Evolutionary conservation across 345 rosid genomes (phyloP), one percentile per base, ranked within the genome.

Genomic region (Dimocarpus longan): DNA sequence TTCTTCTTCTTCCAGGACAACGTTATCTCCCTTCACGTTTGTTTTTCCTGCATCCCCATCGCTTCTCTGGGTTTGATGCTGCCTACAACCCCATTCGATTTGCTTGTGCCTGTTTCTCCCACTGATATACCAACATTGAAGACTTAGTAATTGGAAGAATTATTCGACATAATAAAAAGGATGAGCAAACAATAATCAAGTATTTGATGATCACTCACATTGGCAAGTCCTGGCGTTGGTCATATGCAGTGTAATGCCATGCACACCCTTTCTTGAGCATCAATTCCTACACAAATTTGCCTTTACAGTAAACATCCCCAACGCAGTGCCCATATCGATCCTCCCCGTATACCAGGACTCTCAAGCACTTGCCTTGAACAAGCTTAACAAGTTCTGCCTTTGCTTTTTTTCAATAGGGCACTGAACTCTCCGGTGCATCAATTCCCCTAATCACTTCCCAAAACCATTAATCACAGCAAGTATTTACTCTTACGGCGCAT

Each of bases 201-300:
- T 5, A 2, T 56, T 3, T 28, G 5, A 44, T 71, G 39, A 68
- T 19, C 56, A 67, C 87, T 76, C 69, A 85, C 97, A 76, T 84
- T 75, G 69, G 90, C 93, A 19, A 94, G 81, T 88, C 91, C 21
- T 8, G 3, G 54, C 92, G 91, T 52, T 85, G 74, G 85, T 92
- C 99, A 72, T 88, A 90, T 19, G 89, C 86, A 40, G 74, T 7
- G 80, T 91, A 92, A 84, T 93, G 98, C 98, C 99, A 93, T 22
- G 93, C 98, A 48, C 85, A 59, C 42, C 99, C 96, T 83, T 91
- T 92, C 90, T 89, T 92, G 60, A 92, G 90, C 96, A 92, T 92
- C 77, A 71, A 60, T 84, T 95, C 97, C 98, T 91, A 92, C 67
- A 83, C 85, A 76, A 90, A 93, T 32, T 85, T 83, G 69, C 90